A percentile compares a stretch with the other conserved stretches of the same genome.
These are phyloP conservation scores for Colletotrichum sp. DNA, from an alignment of 2,329 filamentous ascomycete genomes.

Conservation along the genomic window DNA sequence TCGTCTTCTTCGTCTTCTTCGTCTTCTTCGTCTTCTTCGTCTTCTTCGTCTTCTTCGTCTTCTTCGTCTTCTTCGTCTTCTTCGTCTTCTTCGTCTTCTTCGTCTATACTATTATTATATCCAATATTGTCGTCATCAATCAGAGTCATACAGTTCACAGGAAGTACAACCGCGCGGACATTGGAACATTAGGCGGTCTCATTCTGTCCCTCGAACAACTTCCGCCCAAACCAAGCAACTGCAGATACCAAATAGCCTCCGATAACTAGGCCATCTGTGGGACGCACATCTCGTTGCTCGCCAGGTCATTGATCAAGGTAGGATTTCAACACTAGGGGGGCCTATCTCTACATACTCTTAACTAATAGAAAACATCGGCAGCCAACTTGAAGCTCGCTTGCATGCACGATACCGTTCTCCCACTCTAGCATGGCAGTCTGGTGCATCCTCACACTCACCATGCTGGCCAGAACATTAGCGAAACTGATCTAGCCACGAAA, in stretches of 20 bases:
- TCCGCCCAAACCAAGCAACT: background rate
- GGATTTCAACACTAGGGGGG: background rate
- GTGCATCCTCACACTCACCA: background rate
- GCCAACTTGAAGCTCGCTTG: background rate
- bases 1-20: background rate
- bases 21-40: background rate
- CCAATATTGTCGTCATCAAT: background rate
- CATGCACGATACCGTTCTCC: background rate
- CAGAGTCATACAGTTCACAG: background rate
- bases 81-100: background rate
- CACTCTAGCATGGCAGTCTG: background rate
- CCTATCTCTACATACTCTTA: background rate
- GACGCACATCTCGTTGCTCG: background rate
- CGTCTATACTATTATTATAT: background rate
- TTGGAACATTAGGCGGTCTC: background rate
- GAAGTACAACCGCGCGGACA: background rate
- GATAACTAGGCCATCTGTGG: background rate
- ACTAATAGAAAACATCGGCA: background rate
- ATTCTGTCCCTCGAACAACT: background rate
- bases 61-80: background rate
- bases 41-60: background rate
- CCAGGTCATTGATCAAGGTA: background rate
- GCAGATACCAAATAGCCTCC: background rate
- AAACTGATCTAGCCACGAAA: background rate
- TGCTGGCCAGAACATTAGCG: background rate